phyloP scores from a whole-genome alignment of 1,139 yeast genomes.

The Candida anutae region DNA sequence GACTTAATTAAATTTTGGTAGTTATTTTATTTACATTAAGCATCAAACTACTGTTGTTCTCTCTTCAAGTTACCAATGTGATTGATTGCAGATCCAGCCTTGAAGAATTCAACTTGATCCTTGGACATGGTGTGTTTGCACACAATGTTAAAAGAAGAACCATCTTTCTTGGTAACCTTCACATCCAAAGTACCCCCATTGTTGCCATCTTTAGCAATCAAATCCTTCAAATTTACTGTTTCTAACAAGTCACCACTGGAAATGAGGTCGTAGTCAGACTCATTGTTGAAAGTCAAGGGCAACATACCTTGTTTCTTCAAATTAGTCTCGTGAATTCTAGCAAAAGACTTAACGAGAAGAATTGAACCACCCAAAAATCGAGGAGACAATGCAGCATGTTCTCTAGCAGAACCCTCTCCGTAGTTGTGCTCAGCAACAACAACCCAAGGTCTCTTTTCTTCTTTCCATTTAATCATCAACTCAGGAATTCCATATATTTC shows the following conservation, averaged over 20 bases:
- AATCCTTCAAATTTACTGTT: constrained; percentile 68
- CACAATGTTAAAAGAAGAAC: constrained; percentile 59
- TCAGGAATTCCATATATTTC: constrained; percentile 80
- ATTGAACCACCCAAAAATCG: constrained; percentile 87
- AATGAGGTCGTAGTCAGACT: constrained; percentile 77
- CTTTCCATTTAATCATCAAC: constrained; percentile 91
- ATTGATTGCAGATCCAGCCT: constrained; percentile 95
- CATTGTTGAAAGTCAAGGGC: constrained; percentile 87
- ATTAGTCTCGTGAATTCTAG: constrained; percentile 69
- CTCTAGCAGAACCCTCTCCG: constrained; percentile 99
- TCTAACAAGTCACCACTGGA: constrained; percentile 71
- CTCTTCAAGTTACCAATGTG: constrained; percentile 66
- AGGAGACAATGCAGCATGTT: constrained; percentile 96
- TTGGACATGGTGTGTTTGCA: constrained; percentile 94
- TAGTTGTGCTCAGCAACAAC: constrained; percentile 97
- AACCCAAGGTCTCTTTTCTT: constrained; percentile 78
- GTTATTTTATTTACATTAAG: not conserved
- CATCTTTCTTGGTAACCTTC: constrained; percentile 68
- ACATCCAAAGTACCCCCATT: constrained; percentile 77
- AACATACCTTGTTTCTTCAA: constrained; percentile 80
- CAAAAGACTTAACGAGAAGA: constrained; percentile 89
- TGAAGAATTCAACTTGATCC: constrained; percentile 93
- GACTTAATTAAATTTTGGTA: not conserved
- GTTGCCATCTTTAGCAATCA: constrained; percentile 75
- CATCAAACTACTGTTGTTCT: too few relatives aligned